Conservation (phyloP, 2,329 filamentous ascomycete genomes). For the Fusarium pseudoanthophilum region DNA sequence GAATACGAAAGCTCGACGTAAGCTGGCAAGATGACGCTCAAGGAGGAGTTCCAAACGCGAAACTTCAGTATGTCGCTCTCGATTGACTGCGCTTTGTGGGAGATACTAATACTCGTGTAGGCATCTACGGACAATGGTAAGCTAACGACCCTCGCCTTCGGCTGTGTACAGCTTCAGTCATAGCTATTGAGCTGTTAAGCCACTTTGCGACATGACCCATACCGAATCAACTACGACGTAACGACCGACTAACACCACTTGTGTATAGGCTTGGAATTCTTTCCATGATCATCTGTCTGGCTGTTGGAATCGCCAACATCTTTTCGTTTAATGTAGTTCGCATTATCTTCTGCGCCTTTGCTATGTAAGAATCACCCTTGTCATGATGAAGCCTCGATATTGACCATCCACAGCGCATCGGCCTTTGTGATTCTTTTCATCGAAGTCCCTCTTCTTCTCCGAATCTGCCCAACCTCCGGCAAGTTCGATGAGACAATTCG, state of each 20-base stretch:
- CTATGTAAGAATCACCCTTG: conserved; percentile 58
- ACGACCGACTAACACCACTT: conserved; percentile 19
- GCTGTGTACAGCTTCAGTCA: conserved; percentile 7
- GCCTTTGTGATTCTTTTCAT: conserved; percentile 83
- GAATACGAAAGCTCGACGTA: conserved; percentile 42
- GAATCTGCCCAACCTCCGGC: conserved; percentile 95
- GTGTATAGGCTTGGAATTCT: conserved; percentile 71
- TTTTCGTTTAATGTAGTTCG: conserved; percentile 63
- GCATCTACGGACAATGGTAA: conserved; percentile 82
- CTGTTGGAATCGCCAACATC: conserved; percentile 74
- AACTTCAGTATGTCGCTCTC: conserved; percentile 73
- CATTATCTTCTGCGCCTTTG: conserved; percentile 64
- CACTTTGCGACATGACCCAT: conserved; percentile 8
- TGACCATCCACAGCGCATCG: conserved; percentile 64
- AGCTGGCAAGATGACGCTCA: conserved; percentile 71
- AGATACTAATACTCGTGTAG: conserved; percentile 57
- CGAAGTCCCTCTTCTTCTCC: conserved; percentile 92
- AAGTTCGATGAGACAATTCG: conserved; percentile 91
- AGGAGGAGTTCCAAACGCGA: conserved; percentile 76
- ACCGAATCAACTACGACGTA: conserved; percentile 11
- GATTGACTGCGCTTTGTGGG: background rate
- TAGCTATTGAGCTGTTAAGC: conserved; percentile 20
- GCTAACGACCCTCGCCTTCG: conserved; percentile 44
- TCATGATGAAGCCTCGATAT: background rate
- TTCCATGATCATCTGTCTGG: conserved; percentile 77